Base-by-base conservation (phyloP, 345 rosid genomes). In the Acer negundo region DNA sequence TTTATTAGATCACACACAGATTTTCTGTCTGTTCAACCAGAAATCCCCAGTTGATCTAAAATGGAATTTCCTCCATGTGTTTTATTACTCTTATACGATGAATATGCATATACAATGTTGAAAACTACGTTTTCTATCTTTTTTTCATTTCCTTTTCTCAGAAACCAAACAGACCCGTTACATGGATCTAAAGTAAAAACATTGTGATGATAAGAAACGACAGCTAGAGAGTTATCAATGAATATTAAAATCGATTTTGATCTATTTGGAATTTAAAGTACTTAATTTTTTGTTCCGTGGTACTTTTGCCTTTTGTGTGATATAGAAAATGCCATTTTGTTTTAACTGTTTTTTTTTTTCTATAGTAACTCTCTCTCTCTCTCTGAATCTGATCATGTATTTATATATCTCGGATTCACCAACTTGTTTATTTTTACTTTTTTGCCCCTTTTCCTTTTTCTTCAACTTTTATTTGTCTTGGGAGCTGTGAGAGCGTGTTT, bases 201-300 rank as follows among this genome's bases (percentile, higher is more conserved):
- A 68, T 55, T 55, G 75, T 20, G 65, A 22, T 40, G 35, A 35
- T 35, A n/a, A 24, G 26, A 61, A 20, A 12, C 61, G 44, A 35
- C 23, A 55, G 46, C 23, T 35, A 64, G 13, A 9, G 58, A 22
- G 55, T 46, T 69, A 42, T 42, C 1, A 49, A 15, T 13, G 55
- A 49, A 13, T 49, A 3, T 49, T 49, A 49, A 49, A 13, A 49
- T 49, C 55, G 44, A 19, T 40, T 58, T 6, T n/a, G 1, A 35
- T 58, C 7, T 12, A 3, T 17, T 22, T 26, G 19, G 73, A 47
- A 51, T 15, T 59, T 22, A 59, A 17, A 38, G 82, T 80, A 80
- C 76, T 65, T 42, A 68, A 75, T 72, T 75, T 35, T 35, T 63
- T 53, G 62, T 80, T 73, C 82, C 82, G 82, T 80, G 79, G 82